These are phyloP conservation scores for Coniella lustricola DNA, from an alignment of 2,329 filamentous ascomycete genomes.

Conservation along the genomic window DNA sequence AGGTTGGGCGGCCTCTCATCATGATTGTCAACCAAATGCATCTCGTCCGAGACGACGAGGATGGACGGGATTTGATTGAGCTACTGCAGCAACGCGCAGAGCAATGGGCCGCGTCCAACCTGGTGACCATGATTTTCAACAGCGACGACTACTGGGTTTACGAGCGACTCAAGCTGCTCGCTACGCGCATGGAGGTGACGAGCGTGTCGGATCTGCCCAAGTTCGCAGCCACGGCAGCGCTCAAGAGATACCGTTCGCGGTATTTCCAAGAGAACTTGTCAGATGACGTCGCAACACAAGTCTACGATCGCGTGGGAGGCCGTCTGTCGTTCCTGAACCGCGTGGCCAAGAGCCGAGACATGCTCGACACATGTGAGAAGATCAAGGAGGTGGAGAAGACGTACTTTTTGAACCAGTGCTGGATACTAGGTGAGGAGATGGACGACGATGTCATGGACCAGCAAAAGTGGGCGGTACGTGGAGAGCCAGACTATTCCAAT, in stretches of 20 bases:
- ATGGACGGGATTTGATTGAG: slow-evolving; percentile 88
- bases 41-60: slow-evolving; percentile 81
- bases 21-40: slow-evolving; percentile 93
- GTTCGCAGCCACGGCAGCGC: slow-evolving; percentile 64
- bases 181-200: slow-evolving; percentile 90
- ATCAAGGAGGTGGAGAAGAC: slow-evolving; percentile 64
- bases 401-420: slow-evolving; percentile 73
- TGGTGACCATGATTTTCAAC: slow-evolving; percentile 91
- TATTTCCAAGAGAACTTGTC: slow-evolving; percentile 62
- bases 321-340: slow-evolving; percentile 81
- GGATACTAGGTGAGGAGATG: slow-evolving; percentile 65
- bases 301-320: slow-evolving; percentile 84
- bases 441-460: slow-evolving; percentile 62
- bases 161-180: slow-evolving; percentile 84
- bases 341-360: slow-evolving; percentile 79
- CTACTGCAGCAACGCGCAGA: slow-evolving; percentile 92
- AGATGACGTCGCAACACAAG: slow-evolving; percentile 55
- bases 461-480: slow-evolving; percentile 80
- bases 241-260: slow-evolving; percentile 71
- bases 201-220: slow-evolving; percentile 79
- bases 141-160: slow-evolving; percentile 99
- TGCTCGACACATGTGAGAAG: slow-evolving; percentile 64
- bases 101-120: slow-evolving; percentile 86
- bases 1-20: slow-evolving; percentile 64
- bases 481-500: neutral